Evolutionary conservation across 225 moss, liverwort and hornwort species (phyloP).

Genomic region (Climacium dendroides): DNA sequence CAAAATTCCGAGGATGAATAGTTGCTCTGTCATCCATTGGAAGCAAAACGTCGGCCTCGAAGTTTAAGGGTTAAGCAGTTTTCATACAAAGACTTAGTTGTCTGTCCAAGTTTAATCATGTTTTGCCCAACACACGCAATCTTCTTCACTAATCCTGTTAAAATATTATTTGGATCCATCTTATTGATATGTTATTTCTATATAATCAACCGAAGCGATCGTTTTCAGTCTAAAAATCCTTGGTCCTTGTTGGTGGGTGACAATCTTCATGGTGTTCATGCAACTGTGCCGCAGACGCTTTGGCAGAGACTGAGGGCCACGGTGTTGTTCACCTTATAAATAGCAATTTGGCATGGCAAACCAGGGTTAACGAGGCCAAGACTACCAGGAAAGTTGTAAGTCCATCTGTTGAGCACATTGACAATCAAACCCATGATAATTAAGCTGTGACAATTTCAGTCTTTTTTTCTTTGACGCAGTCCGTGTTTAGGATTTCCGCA

Average conservation of each 20-base stretch:
- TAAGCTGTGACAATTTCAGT: neutral
- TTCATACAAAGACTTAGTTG: neutral
- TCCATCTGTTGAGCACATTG: neutral
- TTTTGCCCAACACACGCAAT: neutral
- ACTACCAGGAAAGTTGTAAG: constrained; percentile 34
- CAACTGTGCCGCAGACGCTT: neutral
- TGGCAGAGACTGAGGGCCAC: constrained; percentile 2
- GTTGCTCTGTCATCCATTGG: no score
- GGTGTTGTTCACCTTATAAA: constrained; percentile 23
- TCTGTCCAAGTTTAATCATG: neutral
- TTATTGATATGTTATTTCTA: neutral
- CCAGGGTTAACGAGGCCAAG: constrained; percentile 29
- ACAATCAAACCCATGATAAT: neutral
- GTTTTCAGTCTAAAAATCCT: neutral
- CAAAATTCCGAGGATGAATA: no score
- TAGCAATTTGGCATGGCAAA: constrained; percentile 22
- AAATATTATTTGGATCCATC: neutral
- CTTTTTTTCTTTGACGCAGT: neutral
- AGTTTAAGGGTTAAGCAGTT: no score
- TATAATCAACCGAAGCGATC: neutral
- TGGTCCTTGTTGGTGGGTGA: neutral
- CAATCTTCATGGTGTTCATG: neutral
- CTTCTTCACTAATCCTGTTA: neutral
- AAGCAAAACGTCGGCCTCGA: no score
- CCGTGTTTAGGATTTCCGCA: neutral